Evolutionary conservation across 1,139 yeast genomes (phyloP).

Genomic region (Yamadazyma diospyri): DNA sequence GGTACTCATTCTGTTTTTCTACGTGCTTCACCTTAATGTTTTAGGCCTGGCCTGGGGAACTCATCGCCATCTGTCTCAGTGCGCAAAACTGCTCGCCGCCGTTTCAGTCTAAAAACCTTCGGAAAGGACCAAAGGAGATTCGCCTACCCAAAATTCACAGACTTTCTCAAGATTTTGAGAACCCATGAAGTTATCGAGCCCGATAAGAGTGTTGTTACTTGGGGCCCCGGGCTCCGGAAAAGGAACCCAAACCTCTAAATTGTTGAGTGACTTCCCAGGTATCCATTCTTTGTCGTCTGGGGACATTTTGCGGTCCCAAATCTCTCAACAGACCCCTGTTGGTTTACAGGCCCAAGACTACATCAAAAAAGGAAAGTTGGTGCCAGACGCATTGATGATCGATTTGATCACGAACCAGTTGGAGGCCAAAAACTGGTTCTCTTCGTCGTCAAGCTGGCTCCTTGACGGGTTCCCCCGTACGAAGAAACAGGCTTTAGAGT

Average conservation of each 20-base stretch:
- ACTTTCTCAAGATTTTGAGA: too few species aligned
- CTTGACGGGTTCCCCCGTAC: conserved; percentile 94
- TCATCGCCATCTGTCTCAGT: too few species aligned
- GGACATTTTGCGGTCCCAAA: conserved; percentile 70
- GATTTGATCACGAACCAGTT: conserved; percentile 54
- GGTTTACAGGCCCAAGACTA: conserved; percentile 57
- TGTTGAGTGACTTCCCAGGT: conserved; percentile 52
- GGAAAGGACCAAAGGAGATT: too few species aligned
- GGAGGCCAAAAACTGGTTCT: conserved; percentile 41
- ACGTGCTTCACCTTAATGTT: too few species aligned
- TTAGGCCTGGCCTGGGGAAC: too few species aligned
- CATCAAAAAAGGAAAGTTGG: conserved; percentile 60
- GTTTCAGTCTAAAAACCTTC: too few species aligned
- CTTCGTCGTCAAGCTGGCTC: conserved; percentile 55
- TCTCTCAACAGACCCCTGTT: conserved; percentile 49
- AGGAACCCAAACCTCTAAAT: conserved; percentile 77
- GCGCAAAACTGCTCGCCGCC: too few species aligned
- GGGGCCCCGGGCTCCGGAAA: conserved; percentile 98
- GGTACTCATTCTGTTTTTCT: too few species aligned
- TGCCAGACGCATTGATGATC: conserved; percentile 73
- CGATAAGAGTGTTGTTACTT: conserved; percentile 65
- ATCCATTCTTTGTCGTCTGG: conserved; percentile 72
- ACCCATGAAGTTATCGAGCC: conserved; percentile 18
- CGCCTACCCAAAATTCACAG: too few species aligned
- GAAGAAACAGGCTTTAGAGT: conserved; percentile 56